phyloP scores from a whole-genome alignment of 108 stramenopile species.

The Seminavis robusta region DNA sequence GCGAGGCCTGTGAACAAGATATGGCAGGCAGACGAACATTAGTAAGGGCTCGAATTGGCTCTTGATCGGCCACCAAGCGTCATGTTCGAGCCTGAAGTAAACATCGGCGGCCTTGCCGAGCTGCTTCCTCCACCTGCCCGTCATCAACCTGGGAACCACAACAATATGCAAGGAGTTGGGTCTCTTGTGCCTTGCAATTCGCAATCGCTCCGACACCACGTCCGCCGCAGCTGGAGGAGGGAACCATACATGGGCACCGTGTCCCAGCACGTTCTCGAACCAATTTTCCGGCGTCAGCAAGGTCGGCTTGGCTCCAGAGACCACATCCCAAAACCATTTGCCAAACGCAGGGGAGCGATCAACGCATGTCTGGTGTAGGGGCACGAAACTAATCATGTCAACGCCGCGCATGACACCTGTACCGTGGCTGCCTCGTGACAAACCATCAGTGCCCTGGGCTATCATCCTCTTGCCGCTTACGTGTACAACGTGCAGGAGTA shows the following conservation, averaged over 20 bases:
- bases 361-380: slow-evolving; percentile 9
- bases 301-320: too few relatives aligned
- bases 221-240: slow-evolving; percentile 32
- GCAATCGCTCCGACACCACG: slow-evolving; percentile 23
- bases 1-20: too few relatives aligned
- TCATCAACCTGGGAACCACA: slow-evolving; percentile 36
- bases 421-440: slow-evolving; percentile 23
- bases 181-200: slow-evolving; percentile 25
- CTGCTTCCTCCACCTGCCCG: slow-evolving; percentile 35
- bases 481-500: slow-evolving; percentile 17
- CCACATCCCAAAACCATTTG: too few relatives aligned
- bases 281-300: slow-evolving; percentile 18
- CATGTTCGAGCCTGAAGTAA: too few relatives aligned
- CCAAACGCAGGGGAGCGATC: too few relatives aligned
- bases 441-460: slow-evolving; percentile 29
- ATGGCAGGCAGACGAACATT: too few relatives aligned
- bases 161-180: slow-evolving; percentile 22
- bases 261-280: slow-evolving; percentile 5
- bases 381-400: slow-evolving; percentile 18
- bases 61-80: too few relatives aligned
- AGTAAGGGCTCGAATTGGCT: too few relatives aligned
- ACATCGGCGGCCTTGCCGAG: too few relatives aligned
- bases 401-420: slow-evolving; percentile 19
- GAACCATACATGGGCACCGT: slow-evolving; percentile 17
- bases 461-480: slow-evolving; percentile 42